These are phyloP conservation scores for Trifolium pratense DNA, from an alignment of 306 rosid species.

Conservation along the genomic window DNA sequence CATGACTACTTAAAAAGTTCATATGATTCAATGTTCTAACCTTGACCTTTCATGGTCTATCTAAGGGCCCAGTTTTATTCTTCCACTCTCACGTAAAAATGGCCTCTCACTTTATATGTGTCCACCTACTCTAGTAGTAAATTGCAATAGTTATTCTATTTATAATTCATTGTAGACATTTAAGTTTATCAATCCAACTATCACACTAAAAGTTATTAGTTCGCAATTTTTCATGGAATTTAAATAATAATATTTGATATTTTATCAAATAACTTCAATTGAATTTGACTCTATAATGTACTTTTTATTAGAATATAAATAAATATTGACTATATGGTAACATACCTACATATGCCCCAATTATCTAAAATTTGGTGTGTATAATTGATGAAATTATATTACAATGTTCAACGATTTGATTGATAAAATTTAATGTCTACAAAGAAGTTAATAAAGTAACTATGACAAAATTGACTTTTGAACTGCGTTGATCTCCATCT, in stretches of 20 bases:
- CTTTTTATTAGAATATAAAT: not conserved
- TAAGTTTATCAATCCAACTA: not conserved
- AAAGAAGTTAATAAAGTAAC: not conserved
- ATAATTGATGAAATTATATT: not conserved
- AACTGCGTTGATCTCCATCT: not conserved
- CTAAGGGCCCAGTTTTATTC: too few species aligned
- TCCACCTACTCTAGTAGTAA: not conserved
- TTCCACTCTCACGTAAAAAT: not conserved
- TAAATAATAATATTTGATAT: not conserved
- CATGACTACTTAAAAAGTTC: too few species aligned
- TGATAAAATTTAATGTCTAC: not conserved
- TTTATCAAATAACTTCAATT: too few species aligned
- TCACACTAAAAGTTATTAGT: not conserved
- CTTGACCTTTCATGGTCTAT: too few species aligned
- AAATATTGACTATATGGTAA: not conserved
- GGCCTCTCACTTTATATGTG: slow-evolving; percentile 7
- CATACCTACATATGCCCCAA: not conserved
- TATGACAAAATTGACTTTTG: not conserved
- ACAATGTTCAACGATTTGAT: not conserved
- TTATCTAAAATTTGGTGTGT: not conserved
- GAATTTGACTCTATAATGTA: too few species aligned
- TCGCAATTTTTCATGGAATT: not conserved
- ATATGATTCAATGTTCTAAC: too few species aligned
- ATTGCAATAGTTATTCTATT: not conserved
- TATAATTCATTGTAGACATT: not conserved